Percentiles rank a stretch among this genome's conserved stretches.
phyloP scores from a whole-genome alignment of 495 filamentous ascomycete species.

The Aspergillus saccharolyticus region DNA sequence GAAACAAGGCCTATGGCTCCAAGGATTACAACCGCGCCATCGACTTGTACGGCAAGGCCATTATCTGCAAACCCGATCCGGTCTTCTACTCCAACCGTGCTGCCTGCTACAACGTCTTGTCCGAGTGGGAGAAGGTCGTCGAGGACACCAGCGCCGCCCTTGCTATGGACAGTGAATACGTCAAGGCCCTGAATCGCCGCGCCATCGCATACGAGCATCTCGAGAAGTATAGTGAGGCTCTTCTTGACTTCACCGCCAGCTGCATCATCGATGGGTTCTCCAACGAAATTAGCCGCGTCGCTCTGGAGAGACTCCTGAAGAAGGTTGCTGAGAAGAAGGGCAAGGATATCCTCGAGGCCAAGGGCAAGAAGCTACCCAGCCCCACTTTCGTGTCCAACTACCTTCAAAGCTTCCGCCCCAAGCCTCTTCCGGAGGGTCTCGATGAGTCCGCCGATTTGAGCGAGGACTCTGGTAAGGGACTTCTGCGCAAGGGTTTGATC shows the following conservation, averaged over 20 bases:
- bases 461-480: conserved; percentile 76
- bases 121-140: conserved; percentile 91
- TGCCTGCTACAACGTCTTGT: conserved; percentile 91
- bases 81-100: conserved; percentile 99
- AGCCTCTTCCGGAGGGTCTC: conserved; percentile 72
- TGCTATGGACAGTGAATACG: conserved; percentile 86
- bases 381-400: conserved; percentile 97
- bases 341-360: conserved; percentile 72
- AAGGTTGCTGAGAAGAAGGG: conserved; percentile 94
- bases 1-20: conserved; percentile 91
- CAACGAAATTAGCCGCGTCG: conserved; percentile 79
- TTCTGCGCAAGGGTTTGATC: conserved; percentile 74
- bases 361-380: conserved; percentile 82
- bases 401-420: conserved; percentile 90
- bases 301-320: conserved; percentile 90
- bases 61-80: conserved; percentile 93
- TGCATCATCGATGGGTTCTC: conserved; percentile 97
- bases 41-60: conserved; percentile 88
- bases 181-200: conserved; percentile 94
- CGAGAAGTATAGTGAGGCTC: conserved; percentile 83
- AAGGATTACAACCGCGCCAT: conserved; percentile 92
- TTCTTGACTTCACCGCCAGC: conserved; percentile 95
- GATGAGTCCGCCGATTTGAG: conserved; percentile 70
- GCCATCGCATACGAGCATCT: conserved; percentile 95
- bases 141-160: conserved; percentile 95